These are phyloP conservation scores for Wickerhamiella galacta DNA, from an alignment of 805 yeast species.

Conservation along the genomic window DNA sequence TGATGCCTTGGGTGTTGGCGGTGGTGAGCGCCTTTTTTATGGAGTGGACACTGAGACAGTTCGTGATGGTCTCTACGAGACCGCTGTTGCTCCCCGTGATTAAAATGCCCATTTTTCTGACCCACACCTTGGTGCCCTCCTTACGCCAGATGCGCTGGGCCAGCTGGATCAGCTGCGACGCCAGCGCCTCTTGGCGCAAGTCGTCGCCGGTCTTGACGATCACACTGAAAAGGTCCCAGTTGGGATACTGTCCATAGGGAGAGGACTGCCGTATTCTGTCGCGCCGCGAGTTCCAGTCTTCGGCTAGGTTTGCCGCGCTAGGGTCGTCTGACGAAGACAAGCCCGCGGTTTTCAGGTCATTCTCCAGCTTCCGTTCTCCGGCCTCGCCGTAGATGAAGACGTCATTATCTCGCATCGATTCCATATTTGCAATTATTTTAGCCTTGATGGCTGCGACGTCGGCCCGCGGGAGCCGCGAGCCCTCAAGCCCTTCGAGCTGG, in stretches of 20 bases:
- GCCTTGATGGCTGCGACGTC: constrained; percentile 54
- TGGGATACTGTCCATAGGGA: constrained; percentile 66
- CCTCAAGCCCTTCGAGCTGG: constrained; percentile 52
- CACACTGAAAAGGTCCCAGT: constrained; percentile 92
- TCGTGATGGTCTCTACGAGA: constrained; percentile 86
- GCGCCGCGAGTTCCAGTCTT: constrained; percentile 79
- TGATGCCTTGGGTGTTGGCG: constrained; percentile 20
- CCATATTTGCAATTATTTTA: constrained; percentile 56
- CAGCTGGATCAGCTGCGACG: constrained; percentile 81
- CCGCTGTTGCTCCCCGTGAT: constrained; percentile 86
- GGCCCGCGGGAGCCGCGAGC: constrained; percentile 28
- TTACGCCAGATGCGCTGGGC: constrained; percentile 73
- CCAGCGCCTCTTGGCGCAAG: constrained; percentile 92
- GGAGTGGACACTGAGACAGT: constrained; percentile 86
- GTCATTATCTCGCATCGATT: constrained; percentile 47
- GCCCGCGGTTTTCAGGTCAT: constrained; percentile 78
- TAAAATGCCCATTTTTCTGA: constrained; percentile 78
- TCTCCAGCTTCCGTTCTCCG: constrained; percentile 83
- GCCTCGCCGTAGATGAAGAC: constrained; percentile 45
- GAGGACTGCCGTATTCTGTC: constrained; percentile 65
- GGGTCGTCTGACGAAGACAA: constrained; percentile 29
- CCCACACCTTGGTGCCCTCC: constrained; percentile 65
- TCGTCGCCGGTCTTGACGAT: constrained; percentile 95
- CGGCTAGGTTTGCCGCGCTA: constrained; percentile 53
- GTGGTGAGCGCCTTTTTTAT: constrained; percentile 84